Conservation (phyloP, 106 monocot species). For the Dendrobium nobile region DNA sequence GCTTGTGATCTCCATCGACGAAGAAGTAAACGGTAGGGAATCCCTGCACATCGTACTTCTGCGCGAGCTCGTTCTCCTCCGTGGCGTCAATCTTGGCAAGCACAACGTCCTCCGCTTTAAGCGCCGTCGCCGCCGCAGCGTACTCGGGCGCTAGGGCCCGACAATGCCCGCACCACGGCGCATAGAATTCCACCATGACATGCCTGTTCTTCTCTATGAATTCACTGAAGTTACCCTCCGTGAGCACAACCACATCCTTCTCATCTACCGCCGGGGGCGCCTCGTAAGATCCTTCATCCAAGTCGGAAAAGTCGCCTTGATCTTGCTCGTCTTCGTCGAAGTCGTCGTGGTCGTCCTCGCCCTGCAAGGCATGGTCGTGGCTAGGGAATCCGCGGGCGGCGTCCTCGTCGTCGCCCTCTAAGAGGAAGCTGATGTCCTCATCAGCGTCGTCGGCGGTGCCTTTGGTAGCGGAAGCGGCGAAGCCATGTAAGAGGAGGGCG, state of each 20-base stretch:
- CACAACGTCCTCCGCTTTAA: slow-evolving; percentile 51
- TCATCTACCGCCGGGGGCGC: slow-evolving; percentile 46
- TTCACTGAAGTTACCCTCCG: slow-evolving; percentile 60
- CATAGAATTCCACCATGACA: slow-evolving; percentile 98
- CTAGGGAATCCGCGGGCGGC: neutral
- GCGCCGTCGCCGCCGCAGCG: slow-evolving; percentile 74
- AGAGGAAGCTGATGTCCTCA: slow-evolving; percentile 74
- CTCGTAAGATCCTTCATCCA: slow-evolving; percentile 6
- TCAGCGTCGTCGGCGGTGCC: slow-evolving; percentile 24
- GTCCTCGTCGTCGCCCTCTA: slow-evolving; percentile 29
- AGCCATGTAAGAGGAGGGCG: slow-evolving; percentile 9
- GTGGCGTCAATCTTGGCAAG: slow-evolving; percentile 95
- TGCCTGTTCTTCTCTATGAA: slow-evolving; percentile 50
- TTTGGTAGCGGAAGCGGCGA: slow-evolving; percentile 10
- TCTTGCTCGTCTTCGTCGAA: slow-evolving; percentile 21
- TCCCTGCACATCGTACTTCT: slow-evolving; percentile 87
- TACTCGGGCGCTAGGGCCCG: slow-evolving; percentile 84
- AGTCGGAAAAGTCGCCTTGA: slow-evolving; percentile 21
- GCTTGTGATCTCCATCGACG: slow-evolving; percentile 60
- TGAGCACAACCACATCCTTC: slow-evolving; percentile 75
- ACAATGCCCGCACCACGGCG: slow-evolving; percentile 98
- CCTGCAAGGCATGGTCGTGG: neutral
- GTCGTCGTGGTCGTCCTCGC: slow-evolving; percentile 2
- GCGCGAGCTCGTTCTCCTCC: slow-evolving; percentile 77
- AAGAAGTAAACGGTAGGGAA: slow-evolving; percentile 93